Percentiles rank a stretch among this genome's conserved stretches.
Conservation (phyloP, 257 asterid genomes). For the Pogostemon cablin region DNA sequence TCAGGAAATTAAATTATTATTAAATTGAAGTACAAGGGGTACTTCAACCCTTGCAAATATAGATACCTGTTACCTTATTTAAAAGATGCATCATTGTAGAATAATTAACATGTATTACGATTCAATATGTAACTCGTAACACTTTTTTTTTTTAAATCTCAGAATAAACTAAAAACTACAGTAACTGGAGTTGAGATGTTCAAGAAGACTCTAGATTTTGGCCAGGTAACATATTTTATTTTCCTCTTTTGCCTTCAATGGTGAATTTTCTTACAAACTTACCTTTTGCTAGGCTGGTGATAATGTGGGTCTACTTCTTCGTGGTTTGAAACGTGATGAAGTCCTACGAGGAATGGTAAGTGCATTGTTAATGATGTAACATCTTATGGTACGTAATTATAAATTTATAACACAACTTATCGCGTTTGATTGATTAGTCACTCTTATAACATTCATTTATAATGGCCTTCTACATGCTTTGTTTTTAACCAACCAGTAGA, state of each 20-base stretch:
- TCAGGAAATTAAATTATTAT: too few species aligned
- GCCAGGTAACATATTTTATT: slow-evolving; percentile 55
- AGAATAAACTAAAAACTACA: slow-evolving; percentile 73
- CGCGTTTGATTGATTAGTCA: too few species aligned
- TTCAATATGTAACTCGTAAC: slow-evolving; percentile 9
- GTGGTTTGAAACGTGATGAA: slow-evolving; percentile 91
- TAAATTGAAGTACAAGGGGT: too few species aligned
- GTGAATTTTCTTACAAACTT: background rate
- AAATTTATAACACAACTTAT: too few species aligned
- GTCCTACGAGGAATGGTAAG: slow-evolving; percentile 85
- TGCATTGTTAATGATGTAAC: background rate
- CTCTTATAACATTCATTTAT: too few species aligned
- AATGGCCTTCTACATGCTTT: background rate
- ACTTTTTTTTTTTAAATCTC: slow-evolving; percentile 12
- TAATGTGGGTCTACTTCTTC: slow-evolving; percentile 89
- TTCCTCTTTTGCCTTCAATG: background rate
- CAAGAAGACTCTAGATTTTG: slow-evolving; percentile 82
- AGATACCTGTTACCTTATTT: background rate
- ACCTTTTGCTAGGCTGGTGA: slow-evolving; percentile 76
- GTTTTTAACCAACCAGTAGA: slow-evolving; percentile 2
- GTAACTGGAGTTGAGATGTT: slow-evolving; percentile 98
- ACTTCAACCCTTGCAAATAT: too few species aligned
- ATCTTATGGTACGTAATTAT: too few species aligned
- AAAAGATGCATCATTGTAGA: background rate
- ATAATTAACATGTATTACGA: background rate